A percentile compares a stretch with the other conserved stretches of the same genome.
Conservation (phyloP, 2,329 filamentous ascomycete species). For the Chrysoporthe deuterocubensis region DNA sequence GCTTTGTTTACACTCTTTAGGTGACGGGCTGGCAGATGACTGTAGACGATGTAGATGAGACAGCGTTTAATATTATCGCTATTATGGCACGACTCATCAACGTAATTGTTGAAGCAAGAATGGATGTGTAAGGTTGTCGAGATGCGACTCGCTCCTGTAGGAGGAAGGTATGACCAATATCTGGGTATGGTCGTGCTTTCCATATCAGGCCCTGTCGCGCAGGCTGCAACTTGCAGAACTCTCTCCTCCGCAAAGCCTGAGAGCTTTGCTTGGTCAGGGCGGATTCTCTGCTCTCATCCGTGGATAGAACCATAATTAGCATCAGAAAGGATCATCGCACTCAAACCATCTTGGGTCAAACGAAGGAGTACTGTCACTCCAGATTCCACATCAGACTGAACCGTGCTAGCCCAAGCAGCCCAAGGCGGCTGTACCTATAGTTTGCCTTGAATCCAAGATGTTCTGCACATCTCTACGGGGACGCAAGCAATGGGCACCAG, state of each 20-base stretch:
- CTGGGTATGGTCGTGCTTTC: conserved; percentile 6
- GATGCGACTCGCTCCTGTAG: background rate
- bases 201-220: background rate
- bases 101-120: too few relatives aligned
- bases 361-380: background rate
- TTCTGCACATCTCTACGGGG: conserved; percentile 46
- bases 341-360: background rate
- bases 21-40: too few relatives aligned
- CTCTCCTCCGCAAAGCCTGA: background rate
- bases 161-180: conserved; percentile 11
- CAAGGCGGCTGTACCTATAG: background rate
- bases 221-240: background rate
- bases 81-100: too few relatives aligned
- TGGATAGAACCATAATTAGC: background rate
- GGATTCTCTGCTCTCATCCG: background rate
- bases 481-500: conserved; percentile 42
- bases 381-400: background rate
- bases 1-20: too few relatives aligned
- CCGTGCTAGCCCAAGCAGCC: too few relatives aligned
- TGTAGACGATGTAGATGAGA: too few relatives aligned
- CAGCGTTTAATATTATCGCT: too few relatives aligned
- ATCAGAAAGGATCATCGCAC: background rate
- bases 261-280: too few relatives aligned
- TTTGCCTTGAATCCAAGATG: conserved; percentile 30
- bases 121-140: background rate